Evolutionary conservation across 768 basidiomycete genomes (phyloP).

Genomic region (Tricholoma flavovirens): DNA sequence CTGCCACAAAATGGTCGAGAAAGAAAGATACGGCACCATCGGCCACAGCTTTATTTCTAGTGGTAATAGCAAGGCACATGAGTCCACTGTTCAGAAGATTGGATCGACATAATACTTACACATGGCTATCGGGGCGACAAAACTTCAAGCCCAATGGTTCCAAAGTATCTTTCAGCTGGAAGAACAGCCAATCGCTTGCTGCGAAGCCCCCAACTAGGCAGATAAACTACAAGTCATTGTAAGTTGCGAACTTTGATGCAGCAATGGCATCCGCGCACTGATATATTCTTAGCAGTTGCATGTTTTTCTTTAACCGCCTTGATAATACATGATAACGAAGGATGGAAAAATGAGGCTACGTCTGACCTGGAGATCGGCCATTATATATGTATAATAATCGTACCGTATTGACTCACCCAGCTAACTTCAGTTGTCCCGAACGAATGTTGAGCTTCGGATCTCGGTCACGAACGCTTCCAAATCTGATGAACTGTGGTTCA

Average conservation of each 20-base stretch:
- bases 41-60: conserved; percentile 41
- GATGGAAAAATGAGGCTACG: conserved; percentile 14
- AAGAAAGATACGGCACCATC: conserved; percentile 42
- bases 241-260: background rate
- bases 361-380: conserved; percentile 3
- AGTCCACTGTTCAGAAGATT: background rate
- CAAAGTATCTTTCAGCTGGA: conserved; percentile 20
- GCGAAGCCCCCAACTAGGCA: conserved; percentile 43
- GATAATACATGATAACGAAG: conserved; percentile 15
- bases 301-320: conserved; percentile 4
- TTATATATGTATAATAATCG: too few relatives aligned
- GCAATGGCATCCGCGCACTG: conserved; percentile 8
- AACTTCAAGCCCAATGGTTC: conserved; percentile 13
- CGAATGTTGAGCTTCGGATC: conserved; percentile 35
- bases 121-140: conserved; percentile 15
- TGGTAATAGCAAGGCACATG: background rate
- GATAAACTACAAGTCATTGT: conserved; percentile 23
- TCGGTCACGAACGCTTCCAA: conserved; percentile 37
- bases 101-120: conserved; percentile 4
- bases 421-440: conserved; percentile 40
- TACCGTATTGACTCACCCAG: conserved; percentile 22
- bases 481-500: conserved; percentile 42
- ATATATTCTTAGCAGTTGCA: conserved; percentile 7
- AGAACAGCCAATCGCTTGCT: conserved; percentile 38
- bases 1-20: conserved; percentile 35